A percentile compares a stretch with the other conserved stretches of the same genome.
Evolutionary conservation across 2,329 filamentous ascomycete genomes (phyloP).

Genomic region (Colletotrichum endophyticum): DNA sequence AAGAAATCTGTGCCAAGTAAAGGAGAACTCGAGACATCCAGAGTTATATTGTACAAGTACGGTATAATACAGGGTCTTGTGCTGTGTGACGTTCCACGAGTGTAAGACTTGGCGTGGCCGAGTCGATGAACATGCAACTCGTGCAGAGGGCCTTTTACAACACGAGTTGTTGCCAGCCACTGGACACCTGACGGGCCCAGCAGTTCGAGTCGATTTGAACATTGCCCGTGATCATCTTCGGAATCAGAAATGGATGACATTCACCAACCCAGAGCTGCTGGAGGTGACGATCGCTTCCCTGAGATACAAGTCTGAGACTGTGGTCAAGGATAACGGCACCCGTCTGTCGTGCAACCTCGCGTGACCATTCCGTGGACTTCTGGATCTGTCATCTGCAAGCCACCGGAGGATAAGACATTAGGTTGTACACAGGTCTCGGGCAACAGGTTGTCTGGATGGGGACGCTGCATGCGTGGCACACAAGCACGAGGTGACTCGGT

Average conservation of each 20-base stretch:
- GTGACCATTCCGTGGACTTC: not conserved
- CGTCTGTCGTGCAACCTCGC: conserved; percentile 9
- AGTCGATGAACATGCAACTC: not conserved
- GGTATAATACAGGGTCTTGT: conserved; percentile 5
- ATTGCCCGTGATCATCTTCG: not conserved
- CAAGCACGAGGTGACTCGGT: not conserved
- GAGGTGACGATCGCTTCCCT: not conserved
- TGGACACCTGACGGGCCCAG: not conserved
- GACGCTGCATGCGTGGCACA: not conserved
- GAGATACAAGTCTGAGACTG: not conserved
- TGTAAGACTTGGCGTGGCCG: not conserved
- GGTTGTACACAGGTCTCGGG: not conserved
- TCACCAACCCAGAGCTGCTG: not conserved
- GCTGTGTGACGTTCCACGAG: not conserved
- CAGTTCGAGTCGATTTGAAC: not conserved
- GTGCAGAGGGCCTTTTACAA: not conserved
- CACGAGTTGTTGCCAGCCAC: not conserved
- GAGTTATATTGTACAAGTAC: conserved; percentile 2
- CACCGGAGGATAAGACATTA: not conserved
- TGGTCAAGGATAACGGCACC: not conserved
- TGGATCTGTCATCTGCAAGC: conserved; percentile 4
- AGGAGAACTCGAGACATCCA: not conserved
- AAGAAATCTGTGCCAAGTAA: not conserved
- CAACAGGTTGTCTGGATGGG: not conserved
- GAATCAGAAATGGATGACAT: not conserved